Evolutionary conservation across 192 early-diverging fungal species (phyloP), one percentile per base, ranked within the genome.

Genomic region (Chytriomyces sp.): DNA sequence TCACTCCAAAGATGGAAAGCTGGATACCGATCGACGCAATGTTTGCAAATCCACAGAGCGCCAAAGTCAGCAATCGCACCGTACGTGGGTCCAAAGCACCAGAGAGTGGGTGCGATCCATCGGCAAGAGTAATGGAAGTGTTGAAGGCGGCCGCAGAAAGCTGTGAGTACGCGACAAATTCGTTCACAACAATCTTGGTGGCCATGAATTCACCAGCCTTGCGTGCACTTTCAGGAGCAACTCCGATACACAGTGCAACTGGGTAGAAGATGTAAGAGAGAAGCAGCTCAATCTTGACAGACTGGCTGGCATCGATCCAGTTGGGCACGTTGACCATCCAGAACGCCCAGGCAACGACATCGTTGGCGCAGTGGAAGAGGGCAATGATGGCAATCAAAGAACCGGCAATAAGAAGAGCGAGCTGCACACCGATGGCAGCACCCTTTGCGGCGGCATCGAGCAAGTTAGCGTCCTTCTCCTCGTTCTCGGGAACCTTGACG

Each of bases 1-100:
- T 86, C 65, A 91, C 85, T 60, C 92, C 91, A 73, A 95, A 79
- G 26, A 86, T 72, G 71, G 91, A 91, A 65, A 94, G 91, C 85
- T 95, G 92, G 77, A 91, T 92, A 57, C 93, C 95, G 80, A 95
- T 91, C 72, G 90, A 91, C 13, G 89, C 88, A 18, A 95, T 83
- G 87, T 95, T 97, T 24, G 92, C 93, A 73, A 94, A 97, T 18
- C 92, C 92, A 70, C 94, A 95, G 67, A 93, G 87, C 18, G 94
- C 93, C 82, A 93, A 94, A 43, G 92, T 68, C 35, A 86, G 71
- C 28, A 86, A 67, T 5, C 78, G 67, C 76, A 79, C 47, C 16
- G 85, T 82, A 65, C 82, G 68, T 16, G 57, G 61, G 7, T 20
- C 24, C 53, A 81, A 76, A 23, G 70, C 69, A 46, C 59, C 67